phyloP scores from a whole-genome alignment of 1,284 basidiomycete genomes.

The Pyrrhoderma lamaoense region DNA sequence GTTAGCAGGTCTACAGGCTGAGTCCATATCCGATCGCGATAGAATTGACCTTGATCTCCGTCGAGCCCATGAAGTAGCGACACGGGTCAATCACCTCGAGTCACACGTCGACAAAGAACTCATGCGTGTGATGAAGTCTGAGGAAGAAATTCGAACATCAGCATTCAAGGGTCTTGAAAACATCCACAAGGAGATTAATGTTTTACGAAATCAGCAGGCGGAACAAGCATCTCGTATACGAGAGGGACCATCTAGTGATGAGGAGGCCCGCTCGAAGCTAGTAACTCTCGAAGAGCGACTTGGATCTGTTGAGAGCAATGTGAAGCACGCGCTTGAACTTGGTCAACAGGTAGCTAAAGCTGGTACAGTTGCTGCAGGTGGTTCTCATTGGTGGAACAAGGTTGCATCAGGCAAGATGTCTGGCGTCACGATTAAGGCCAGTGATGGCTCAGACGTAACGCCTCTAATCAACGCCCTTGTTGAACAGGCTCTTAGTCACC shows the following conservation, averaged over 20 bases:
- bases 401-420: constrained; percentile 30
- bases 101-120: constrained; percentile 49
- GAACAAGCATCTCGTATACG: constrained; percentile 31
- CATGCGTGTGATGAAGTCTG: constrained; percentile 44
- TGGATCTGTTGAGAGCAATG: constrained; percentile 55
- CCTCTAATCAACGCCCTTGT: constrained; percentile 67
- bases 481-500: constrained; percentile 57
- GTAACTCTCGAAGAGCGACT: constrained; percentile 55
- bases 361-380: constrained; percentile 27
- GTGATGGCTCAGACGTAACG: constrained; percentile 72
- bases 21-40: constrained; percentile 41
- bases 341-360: constrained; percentile 44
- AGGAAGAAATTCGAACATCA: constrained; percentile 39
- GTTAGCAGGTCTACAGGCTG: constrained; percentile 48
- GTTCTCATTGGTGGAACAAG: constrained; percentile 51
- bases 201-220: constrained; percentile 37
- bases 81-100: constrained; percentile 49
- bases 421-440: constrained; percentile 59
- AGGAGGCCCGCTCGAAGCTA: constrained; percentile 50
- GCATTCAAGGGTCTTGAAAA: constrained; percentile 40
- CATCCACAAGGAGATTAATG: constrained; percentile 50
- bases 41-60: constrained; percentile 45
- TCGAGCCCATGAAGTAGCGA: constrained; percentile 42
- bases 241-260: constrained; percentile 31
- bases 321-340: constrained; percentile 63